A percentile compares a stretch with the other conserved stretches of the same genome.
Conservation (phyloP, 75 land plant species). For the Ceratopteris richardii region DNA sequence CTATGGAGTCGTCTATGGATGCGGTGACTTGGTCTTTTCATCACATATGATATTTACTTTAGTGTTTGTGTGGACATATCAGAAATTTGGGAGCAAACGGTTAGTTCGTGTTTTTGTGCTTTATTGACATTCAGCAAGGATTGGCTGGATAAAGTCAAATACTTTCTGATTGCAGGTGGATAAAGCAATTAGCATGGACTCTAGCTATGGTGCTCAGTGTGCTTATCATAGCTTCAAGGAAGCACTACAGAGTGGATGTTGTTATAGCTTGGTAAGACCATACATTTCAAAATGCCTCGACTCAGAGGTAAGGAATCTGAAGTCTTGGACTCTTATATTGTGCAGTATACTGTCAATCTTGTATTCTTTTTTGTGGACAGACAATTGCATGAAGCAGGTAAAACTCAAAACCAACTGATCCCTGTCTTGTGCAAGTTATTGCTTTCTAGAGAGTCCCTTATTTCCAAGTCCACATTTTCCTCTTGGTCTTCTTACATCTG, state of each 20-base stretch:
- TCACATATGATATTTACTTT: conserved; percentile 98
- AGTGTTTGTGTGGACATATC: conserved; percentile 73
- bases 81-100: conserved; percentile 79
- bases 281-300: too few species aligned
- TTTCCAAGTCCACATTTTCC: too few species aligned
- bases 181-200: conserved; percentile 75
- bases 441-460: too few species aligned
- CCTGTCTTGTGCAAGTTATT: too few species aligned
- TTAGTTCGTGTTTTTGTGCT: conserved; percentile 13
- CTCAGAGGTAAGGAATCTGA: neutral
- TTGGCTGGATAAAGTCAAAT: too few species aligned
- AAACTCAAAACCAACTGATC: too few species aligned
- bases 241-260: conserved; percentile 92
- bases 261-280: conserved; percentile 84
- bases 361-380: conserved; percentile 84
- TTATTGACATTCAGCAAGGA: too few species aligned
- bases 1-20: conserved; percentile 80
- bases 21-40: conserved; percentile 97
- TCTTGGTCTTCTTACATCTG: neutral
- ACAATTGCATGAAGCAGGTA: conserved; percentile 52
- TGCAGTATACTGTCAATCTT: conserved; percentile 89
- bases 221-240: conserved; percentile 84
- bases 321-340: neutral
- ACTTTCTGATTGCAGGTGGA: conserved; percentile 65
- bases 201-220: conserved; percentile 54